Evolutionary conservation across 2,329 filamentous ascomycete species (phyloP), one percentile per base, ranked within the genome.

Genomic region (Epichloe coenophiala): DNA sequence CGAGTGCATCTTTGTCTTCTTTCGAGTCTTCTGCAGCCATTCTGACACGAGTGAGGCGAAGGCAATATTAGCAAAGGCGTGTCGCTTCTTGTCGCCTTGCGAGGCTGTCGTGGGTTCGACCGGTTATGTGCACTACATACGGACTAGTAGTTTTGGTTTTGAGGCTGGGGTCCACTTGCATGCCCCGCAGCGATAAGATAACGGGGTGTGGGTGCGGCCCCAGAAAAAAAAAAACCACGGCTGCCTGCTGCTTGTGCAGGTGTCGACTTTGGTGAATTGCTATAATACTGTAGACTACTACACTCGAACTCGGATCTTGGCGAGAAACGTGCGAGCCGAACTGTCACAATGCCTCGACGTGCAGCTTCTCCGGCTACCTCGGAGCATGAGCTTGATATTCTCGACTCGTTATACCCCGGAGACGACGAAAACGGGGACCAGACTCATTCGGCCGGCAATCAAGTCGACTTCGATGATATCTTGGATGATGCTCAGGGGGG

Each of bases 371-470:
- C 91, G 53, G 81, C 88, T 46, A 75, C 78, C 52, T 97, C 91
- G 47, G 91, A 97, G 69, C 86, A 83, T 57, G 93, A 95, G 63
- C 81, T 94, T 61, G 93, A 98, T 62, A 96, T 98, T 49, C 81
- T 88, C 19, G 82, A 77, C 54, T 83, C 84, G 2, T 74, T 96
- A 11, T 85, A 91, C 60, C 77, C 81, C 49, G 77, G 75, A 52
- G 74, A 79, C 49, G 71, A 75, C 55, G 76, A 76, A 54, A 69
- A 67, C 54, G 71, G 71, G 48, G 71, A 52, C 51, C 66, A 64
- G 52, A 64, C 57, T 49, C 61, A 53, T 47, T 59, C 58, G 45
- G 64, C 68, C 45, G 67, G 68, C 53, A 64, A 68, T 47, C 74
- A 76, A 47, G 71, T 83, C 47, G 78, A 83, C 56, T 73, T 77